Percentiles rank a stretch among this genome's conserved stretches.
These are phyloP conservation scores for Triangularia setosa DNA, from an alignment of 2,329 filamentous ascomycete genomes.

Conservation along the genomic window DNA sequence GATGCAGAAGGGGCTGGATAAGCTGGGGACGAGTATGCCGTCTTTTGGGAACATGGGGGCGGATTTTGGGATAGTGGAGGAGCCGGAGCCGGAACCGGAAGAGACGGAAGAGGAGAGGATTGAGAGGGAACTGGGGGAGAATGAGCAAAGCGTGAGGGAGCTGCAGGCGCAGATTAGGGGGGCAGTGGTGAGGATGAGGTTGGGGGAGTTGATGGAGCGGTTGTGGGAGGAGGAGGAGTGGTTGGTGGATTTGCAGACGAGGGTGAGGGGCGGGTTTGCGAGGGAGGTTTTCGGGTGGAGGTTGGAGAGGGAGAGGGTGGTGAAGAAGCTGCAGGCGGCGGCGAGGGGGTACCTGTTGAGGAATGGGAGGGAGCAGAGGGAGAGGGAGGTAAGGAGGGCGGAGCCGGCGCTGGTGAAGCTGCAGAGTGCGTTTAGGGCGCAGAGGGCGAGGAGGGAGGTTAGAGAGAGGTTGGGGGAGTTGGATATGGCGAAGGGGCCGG, in stretches of 20 bases:
- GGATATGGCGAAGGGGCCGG: constrained; percentile 56
- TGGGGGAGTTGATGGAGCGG: constrained; percentile 79
- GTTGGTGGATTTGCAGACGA: constrained; percentile 78
- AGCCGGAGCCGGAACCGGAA: constrained; percentile 63
- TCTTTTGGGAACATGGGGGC: constrained; percentile 97
- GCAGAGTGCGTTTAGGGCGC: constrained; percentile 64
- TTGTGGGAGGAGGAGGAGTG: constrained; percentile 82
- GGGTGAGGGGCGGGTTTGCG: constrained; percentile 82
- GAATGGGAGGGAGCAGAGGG: constrained; percentile 51
- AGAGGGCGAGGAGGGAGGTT: constrained; percentile 79
- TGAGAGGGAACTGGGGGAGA: constrained; percentile 74
- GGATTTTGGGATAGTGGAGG: constrained; percentile 79
- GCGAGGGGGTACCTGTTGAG: constrained; percentile 63
- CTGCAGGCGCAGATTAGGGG: constrained; percentile 85
- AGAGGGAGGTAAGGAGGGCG: constrained; percentile 41
- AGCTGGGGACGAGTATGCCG: constrained; percentile 91
- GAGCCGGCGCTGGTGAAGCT: not conserved
- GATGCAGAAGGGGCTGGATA: constrained; percentile 95
- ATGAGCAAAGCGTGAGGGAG: constrained; percentile 68
- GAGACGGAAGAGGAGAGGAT: constrained; percentile 90
- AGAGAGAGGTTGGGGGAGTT: constrained; percentile 71
- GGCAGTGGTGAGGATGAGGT: constrained; percentile 68
- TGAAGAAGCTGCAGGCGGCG: constrained; percentile 73
- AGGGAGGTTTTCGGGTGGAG: constrained; percentile 80
- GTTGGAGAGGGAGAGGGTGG: constrained; percentile 77